These are phyloP conservation scores for Tulasnella sp. DNA, from an alignment of 768 basidiomycete genomes.

Conservation along the genomic window DNA sequence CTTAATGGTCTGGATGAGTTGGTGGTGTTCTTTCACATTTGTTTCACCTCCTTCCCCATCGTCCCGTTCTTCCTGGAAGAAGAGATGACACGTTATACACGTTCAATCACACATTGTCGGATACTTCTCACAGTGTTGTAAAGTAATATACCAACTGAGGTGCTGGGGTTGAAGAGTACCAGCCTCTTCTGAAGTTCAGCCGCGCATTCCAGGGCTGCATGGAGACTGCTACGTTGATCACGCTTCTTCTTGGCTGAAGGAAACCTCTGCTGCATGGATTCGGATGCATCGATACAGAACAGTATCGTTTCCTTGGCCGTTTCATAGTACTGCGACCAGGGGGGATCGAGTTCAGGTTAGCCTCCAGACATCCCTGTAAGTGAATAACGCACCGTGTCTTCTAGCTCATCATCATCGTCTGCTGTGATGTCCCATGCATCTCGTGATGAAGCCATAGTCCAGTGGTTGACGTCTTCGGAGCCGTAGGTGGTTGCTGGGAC, in stretches of 20 bases:
- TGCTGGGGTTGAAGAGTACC: conserved; percentile 84
- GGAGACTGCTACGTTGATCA: conserved; percentile 72
- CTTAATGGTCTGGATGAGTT: conserved; percentile 73
- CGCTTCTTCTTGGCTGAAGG: conserved; percentile 59
- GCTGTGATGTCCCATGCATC: conserved; percentile 45
- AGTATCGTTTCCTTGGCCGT: conserved; percentile 76
- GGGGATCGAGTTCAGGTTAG: not conserved
- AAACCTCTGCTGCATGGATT: conserved; percentile 80
- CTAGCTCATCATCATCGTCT: conserved; percentile 81
- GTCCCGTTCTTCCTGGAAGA: conserved; percentile 35
- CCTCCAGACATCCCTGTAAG: conserved; percentile 55
- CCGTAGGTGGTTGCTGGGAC: not conserved
- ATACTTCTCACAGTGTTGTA: conserved; percentile 80
- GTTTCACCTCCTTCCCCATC: conserved; percentile 49
- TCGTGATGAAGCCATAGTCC: conserved; percentile 14
- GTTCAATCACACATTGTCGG: not conserved
- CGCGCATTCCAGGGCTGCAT: conserved; percentile 77
- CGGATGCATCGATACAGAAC: conserved; percentile 95
- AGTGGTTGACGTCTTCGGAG: conserved; percentile 4
- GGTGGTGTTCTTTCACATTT: conserved; percentile 70
- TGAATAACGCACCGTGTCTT: conserved; percentile 47
- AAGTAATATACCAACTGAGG: conserved; percentile 85
- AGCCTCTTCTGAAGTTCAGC: conserved; percentile 89
- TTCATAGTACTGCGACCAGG: conserved; percentile 59
- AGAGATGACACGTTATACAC: conserved; percentile 33